These are phyloP conservation scores for Cytidiella melzeri DNA, from an alignment of 768 basidiomycete species.

Conservation along the genomic window DNA sequence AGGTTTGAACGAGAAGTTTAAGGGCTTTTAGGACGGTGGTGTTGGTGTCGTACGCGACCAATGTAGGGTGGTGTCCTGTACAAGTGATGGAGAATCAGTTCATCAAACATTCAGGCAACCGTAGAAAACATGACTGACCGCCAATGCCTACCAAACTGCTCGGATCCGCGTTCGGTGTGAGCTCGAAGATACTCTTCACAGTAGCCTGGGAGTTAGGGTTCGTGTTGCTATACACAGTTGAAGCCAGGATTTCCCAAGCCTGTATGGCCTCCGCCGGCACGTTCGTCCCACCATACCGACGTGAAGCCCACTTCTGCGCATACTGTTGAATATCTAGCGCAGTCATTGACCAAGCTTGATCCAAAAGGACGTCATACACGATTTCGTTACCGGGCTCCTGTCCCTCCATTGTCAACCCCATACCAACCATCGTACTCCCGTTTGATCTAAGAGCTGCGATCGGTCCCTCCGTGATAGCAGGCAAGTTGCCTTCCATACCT, in stretches of 20 bases:
- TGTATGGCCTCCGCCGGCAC: conserved; percentile 23
- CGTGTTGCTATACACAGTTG: conserved; percentile 34
- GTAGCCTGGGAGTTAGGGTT: conserved; percentile 28
- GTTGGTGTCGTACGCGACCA: conserved; percentile 33
- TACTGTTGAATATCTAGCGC: conserved; percentile 28
- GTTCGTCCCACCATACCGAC: conserved; percentile 27
- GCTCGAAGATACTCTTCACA: conserved; percentile 33
- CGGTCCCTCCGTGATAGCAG: conserved; percentile 28
- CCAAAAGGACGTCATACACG: conserved; percentile 35
- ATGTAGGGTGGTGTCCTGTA: conserved; percentile 27
- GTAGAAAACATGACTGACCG: not conserved
- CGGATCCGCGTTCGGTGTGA: conserved; percentile 24
- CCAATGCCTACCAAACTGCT: conserved; percentile 29
- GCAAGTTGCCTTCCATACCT: conserved; percentile 29
- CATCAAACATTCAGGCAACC: not conserved
- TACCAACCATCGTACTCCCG: conserved; percentile 31
- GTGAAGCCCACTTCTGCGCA: conserved; percentile 28
- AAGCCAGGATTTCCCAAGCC: conserved; percentile 32
- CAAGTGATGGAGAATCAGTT: not conserved
- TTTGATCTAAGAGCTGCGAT: conserved; percentile 25
- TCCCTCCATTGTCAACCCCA: conserved; percentile 35
- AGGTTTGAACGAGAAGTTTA: conserved; percentile 17
- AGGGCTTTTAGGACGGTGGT: conserved; percentile 22
- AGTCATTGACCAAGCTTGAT: conserved; percentile 35
- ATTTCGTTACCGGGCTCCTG: conserved; percentile 37